Evolutionary conservation across 768 basidiomycete genomes (phyloP), one percentile per base, ranked within the genome.

Genomic region (Cytidiella melzeri): DNA sequence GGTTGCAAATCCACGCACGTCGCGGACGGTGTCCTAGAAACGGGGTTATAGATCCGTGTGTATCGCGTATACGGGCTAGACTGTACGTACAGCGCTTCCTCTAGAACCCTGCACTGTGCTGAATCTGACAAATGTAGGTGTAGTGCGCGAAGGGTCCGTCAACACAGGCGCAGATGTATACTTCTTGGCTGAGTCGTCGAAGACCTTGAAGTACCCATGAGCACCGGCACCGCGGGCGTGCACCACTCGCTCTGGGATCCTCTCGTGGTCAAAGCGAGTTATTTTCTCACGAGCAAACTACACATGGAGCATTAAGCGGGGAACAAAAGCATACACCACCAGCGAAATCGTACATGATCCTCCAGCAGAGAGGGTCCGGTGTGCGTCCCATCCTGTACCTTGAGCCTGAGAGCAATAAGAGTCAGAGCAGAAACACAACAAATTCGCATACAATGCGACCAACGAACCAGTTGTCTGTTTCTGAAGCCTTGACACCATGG

Each of bases 201-300:
- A 76, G 3, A 87, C 80, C 64, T 77, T 83, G 75, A 95, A 94
- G 59, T 82, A 76, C 3, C 92, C 91, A 61, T 92, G 90, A 11
- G 88, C 90, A 45, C 79, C 87, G 24, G 79, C 61, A n/a, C 85
- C 86, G 12, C 51, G 80, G 41, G 86, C 82, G 60, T 72, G 68
- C n/a, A 84, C 83, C 9, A 84, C 81, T 40, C 88, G 86, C 69
- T 92, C 89, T 91, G 92, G 91, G 47, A 93, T 92, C 36, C 89
- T 84, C 63, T 93, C 90, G 59, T 91, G 89, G 61, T 92, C 89
- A 58, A 91, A 92, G 12, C 82, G 76, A 46, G 78, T 77, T 25
- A 90, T 79, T 65, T 89, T 88, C 69, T 86, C 83, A 55, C 84
- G 77, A 4, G 75, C 76, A 54, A 86, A 57, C 54, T 62, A 30